These are phyloP conservation scores for Beauveria medogensis DNA, from an alignment of 2,329 filamentous ascomycete species.

Conservation along the genomic window DNA sequence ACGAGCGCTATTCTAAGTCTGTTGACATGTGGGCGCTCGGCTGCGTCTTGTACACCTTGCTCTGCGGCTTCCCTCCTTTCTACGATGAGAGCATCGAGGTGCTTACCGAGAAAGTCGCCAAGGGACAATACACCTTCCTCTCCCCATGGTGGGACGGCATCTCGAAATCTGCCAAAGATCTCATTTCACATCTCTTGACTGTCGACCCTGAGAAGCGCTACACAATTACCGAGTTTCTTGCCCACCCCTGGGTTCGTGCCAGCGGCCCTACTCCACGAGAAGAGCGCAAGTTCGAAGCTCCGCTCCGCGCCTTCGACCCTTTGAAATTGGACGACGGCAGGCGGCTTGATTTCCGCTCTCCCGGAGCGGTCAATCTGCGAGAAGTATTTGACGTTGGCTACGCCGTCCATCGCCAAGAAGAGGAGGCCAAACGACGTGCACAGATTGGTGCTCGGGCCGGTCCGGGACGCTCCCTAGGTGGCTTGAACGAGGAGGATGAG, in stretches of 20 bases:
- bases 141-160: conserved; percentile 99
- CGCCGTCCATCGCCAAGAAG: conserved; percentile 91
- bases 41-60: conserved; percentile 90
- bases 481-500: conserved; percentile 61
- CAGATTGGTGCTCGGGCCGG: conserved; percentile 67
- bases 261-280: conserved; percentile 50
- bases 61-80: conserved; percentile 96
- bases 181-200: conserved; percentile 86
- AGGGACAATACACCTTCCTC: conserved; percentile 93
- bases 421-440: conserved; percentile 86
- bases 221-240: conserved; percentile 84
- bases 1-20: conserved; percentile 96
- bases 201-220: conserved; percentile 94
- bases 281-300: conserved; percentile 42
- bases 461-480: conserved; percentile 47
- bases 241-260: conserved; percentile 85
- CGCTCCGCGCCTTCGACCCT: conserved; percentile 49
- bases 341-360: conserved; percentile 87
- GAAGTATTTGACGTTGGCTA: conserved; percentile 99
- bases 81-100: conserved; percentile 98
- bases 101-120: conserved; percentile 93
- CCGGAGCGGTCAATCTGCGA: conserved; percentile 86
- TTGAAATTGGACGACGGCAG: conserved; percentile 53
- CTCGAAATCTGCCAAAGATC: conserved; percentile 85
- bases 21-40: conserved; percentile 99